These are phyloP conservation scores for Calophaca sinica DNA, from an alignment of 306 rosid species.

Conservation along the genomic window DNA sequence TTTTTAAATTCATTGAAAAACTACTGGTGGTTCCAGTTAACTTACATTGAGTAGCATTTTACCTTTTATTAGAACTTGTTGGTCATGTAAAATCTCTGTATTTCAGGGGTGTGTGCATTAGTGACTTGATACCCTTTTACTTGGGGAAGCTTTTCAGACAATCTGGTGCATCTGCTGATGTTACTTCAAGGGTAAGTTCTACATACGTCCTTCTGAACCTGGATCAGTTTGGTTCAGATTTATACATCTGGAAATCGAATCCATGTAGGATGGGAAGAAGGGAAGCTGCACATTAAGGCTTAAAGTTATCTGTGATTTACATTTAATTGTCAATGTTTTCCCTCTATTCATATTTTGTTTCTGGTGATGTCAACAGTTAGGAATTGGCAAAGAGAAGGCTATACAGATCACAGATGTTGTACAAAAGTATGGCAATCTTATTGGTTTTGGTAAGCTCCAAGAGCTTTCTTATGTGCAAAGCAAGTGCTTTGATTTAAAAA, in stretches of 20 bases:
- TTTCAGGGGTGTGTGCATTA: constrained; percentile 77
- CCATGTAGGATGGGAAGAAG: too few species aligned
- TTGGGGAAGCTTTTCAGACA: constrained; percentile 67
- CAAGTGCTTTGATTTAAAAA: neutral
- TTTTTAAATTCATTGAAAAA: neutral
- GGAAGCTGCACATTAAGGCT: constrained; percentile 10
- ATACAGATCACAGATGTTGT: constrained; percentile 54
- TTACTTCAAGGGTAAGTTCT: constrained; percentile 60
- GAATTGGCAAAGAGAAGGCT: constrained; percentile 70
- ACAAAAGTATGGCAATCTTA: constrained; percentile 70
- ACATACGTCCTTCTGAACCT: constrained; percentile 18
- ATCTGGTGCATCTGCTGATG: constrained; percentile 63
- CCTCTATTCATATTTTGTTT: constrained; percentile 12
- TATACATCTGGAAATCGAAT: too few species aligned
- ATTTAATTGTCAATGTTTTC: constrained; percentile 16
- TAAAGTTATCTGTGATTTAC: constrained; percentile 8
- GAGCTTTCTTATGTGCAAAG: constrained; percentile 28
- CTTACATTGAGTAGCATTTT: neutral
- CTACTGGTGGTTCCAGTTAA: neutral
- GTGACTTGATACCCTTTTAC: constrained; percentile 74
- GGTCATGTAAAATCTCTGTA: constrained; percentile 5
- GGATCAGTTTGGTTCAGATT: too few species aligned
- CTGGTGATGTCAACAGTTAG: constrained; percentile 56
- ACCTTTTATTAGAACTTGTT: constrained; percentile 4
- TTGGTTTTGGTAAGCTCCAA: constrained; percentile 66